Evolutionary conservation across 495 filamentous ascomycete species (phyloP), one percentile per base, ranked within the genome.

Genomic region (Neohortaea acidophila): DNA sequence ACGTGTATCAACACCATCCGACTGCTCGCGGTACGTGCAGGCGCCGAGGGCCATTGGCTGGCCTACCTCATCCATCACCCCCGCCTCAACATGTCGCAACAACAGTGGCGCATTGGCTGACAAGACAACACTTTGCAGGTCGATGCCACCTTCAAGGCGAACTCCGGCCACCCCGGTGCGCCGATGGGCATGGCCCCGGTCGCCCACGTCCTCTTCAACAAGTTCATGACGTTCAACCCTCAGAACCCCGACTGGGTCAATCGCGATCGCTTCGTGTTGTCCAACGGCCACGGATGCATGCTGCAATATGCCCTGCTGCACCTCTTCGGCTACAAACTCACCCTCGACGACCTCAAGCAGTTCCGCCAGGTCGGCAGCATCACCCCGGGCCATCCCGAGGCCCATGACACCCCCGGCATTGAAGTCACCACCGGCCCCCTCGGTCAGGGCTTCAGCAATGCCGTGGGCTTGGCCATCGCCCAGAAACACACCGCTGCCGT

Each of bases 111-210:
- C 48, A 53, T 49, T 52, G 48, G 44, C 57, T 62, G 33, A 65
- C 48, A 28, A 29, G 33, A 13, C 26, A 38, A 35, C 42, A 26
- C 31, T 43, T 27, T 50, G 40, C 54, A 97, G 89, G 79, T 84
- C 69, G 89, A 99, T 94, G 91, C 87, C 57, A 93, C 85, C 59
- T 76, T 77, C 61, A 74, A 79, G 58, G 82, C 87, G 55, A 96
- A 96, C 70, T 94, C 86, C 49, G 89, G 89, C 56, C 89, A 99
- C 68, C 89, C 89, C 58, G 89, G 89, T 70, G 89, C 89, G 53
- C 89, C 89, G 51, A 99, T 99, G 86, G 86, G 86, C 66, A 83
- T 97, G 89, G 89, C 89, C 54, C 89, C 91, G 32, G 75, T 86
- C 53, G 75, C 89, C 61, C 89, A 99, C 72, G 81, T 99, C 55